Evolutionary conservation across 1,139 yeast species (phyloP), one percentile per base, ranked within the genome.

Genomic region (Debaryomyces singareniensis): DNA sequence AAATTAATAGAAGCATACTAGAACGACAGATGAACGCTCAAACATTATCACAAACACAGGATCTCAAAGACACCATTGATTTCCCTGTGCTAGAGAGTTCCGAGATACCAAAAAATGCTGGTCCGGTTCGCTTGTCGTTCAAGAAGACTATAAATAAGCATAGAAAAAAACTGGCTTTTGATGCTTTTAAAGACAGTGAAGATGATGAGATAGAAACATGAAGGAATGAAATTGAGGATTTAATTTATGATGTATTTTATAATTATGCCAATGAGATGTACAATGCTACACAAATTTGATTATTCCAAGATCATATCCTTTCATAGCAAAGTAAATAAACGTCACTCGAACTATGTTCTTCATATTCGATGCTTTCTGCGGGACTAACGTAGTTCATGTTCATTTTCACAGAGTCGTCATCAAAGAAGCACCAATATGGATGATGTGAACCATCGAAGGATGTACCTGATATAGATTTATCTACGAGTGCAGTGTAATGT

Each of bases 291-390:
- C 11, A 33, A 27, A 20, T 25, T 24, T 16, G 20, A 15, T 7
- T 18, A 18, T 18, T 7, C 7, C 7, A 18, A 18, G 5, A 29
- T 26, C 34, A 39, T n/a, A 67, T 49, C 32, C 74, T 56, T 45
- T 75, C 81, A 46, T 81, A 82, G 49, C 81, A 78, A 43, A 81
- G 55, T n/a, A 81, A 84, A 49, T 81, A 82, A 3, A 78, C 89
- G 41, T 80, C 85, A 28, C 71, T 65, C 29, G 79, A 72, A 9
- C 62, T 58, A 33, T 72, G 55, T 20, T 62, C 59, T 11, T 59
- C 58, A 29, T 57, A 28, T 16, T 49, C 61, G 24, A 58, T 61
- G 20, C 55, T 56, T 13, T 43, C 44, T 29, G 51, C 53, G 11
- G 57, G 43, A 31, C 59, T 58, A 9, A 81, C 79, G 41, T 74